Evolutionary conservation across 2,329 filamentous ascomycete genomes (phyloP).

Genomic region (Colletotrichum cordylinicola): DNA sequence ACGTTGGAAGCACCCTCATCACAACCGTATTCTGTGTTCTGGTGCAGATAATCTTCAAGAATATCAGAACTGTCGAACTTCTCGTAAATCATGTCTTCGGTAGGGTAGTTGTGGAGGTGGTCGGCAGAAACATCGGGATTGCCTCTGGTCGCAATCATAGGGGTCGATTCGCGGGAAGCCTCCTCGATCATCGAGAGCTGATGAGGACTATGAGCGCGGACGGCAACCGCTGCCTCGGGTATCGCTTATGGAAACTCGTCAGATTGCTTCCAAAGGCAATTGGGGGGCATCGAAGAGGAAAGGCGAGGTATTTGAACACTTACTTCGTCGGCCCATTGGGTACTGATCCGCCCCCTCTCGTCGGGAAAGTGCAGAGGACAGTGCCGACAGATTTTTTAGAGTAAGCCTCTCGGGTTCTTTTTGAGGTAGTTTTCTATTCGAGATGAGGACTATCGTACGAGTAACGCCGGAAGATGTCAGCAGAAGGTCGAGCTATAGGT

Average conservation of each 20-base stretch:
- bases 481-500: not conserved
- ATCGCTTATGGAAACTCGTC: not conserved
- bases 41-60: not conserved
- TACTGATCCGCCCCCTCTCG: not conserved
- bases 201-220: conserved; percentile 9
- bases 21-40: not conserved
- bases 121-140: not conserved
- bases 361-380: not conserved
- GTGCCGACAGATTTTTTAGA: not conserved
- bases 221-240: not conserved
- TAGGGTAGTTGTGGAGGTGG: not conserved
- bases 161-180: not conserved
- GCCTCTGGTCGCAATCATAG: not conserved
- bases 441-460: not conserved
- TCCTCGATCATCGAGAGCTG: conserved; percentile 19
- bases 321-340: not conserved
- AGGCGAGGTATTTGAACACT: not conserved
- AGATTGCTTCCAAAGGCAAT: not conserved
- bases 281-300: not conserved
- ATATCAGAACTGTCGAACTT: not conserved
- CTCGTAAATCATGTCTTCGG: not conserved
- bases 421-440: not conserved
- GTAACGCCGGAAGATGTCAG: not conserved
- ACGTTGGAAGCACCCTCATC: conserved; percentile 10
- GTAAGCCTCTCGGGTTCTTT: not conserved